These are phyloP conservation scores for Aspergillus sclerotialis DNA, from an alignment of 2,329 filamentous ascomycete genomes.

Conservation along the genomic window DNA sequence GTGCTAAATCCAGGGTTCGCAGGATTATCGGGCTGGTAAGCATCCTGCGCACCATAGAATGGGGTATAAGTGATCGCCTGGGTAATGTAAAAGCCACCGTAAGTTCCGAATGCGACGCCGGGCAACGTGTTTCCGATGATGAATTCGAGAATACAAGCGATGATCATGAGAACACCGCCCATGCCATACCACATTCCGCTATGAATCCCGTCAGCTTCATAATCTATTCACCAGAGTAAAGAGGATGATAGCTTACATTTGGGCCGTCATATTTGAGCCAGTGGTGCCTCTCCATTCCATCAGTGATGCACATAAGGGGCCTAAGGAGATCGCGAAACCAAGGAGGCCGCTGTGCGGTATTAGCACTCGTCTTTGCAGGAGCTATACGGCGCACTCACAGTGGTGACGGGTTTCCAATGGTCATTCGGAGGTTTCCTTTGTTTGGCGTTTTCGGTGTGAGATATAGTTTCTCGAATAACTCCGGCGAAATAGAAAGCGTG, in stretches of 20 bases:
- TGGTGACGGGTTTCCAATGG: not conserved
- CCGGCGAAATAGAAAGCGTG: not conserved
- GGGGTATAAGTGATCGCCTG: not conserved
- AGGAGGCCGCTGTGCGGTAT: not conserved
- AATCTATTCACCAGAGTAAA: no score
- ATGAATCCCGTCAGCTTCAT: no score
- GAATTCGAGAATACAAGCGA: not conserved
- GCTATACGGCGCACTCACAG: not conserved
- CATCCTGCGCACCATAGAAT: not conserved
- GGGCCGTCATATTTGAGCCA: not conserved
- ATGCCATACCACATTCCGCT: not conserved
- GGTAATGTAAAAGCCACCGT: not conserved
- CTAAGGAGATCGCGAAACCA: not conserved
- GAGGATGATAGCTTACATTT: not conserved
- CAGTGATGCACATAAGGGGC: not conserved
- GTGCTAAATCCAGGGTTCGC: not conserved
- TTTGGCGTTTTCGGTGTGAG: not conserved
- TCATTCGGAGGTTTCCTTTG: not conserved
- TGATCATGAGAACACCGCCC: not conserved
- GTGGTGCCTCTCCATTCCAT: not conserved
- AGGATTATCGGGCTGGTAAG: not conserved
- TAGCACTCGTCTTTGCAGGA: not conserved
- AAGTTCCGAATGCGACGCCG: not conserved
- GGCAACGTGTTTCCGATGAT: not conserved
- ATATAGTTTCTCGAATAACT: not conserved